Base-by-base conservation (phyloP, 345 rosid genomes). In the Brassica carinata region DNA sequence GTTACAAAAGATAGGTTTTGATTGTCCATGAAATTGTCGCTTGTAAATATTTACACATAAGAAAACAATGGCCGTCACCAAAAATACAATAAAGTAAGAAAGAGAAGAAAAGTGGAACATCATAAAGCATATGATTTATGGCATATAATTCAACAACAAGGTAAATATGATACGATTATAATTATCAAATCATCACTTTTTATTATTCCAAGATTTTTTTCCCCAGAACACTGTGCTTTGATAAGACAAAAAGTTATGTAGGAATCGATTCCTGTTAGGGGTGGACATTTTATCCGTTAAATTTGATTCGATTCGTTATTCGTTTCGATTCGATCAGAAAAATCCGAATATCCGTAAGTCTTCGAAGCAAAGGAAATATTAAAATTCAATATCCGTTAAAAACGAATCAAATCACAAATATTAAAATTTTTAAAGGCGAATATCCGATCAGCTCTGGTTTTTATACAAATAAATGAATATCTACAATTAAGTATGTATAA, bases 181-280 rank as follows among this genome's bases (percentile, higher is more conserved):
- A 77, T 82, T 77, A 73, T 82, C 82, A 77, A 82, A 77, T 77
- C 79, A 82, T 82, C 18, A 64, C 67, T 73, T 73, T 82, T 78
- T 62, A 59, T 58, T 19, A 45, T 73, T 51, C 57, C 57, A 38
- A 5, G 69, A 43, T 67, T 79, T 10, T 31, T 72, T 15, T 81
- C 62, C 68, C 74, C 67, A 33, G 72, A 34, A 59, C 8, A 51
- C 65, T 73, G 81, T 77, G 67, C 55, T 14, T 62, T 82, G 84
- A 82, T 7, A 69, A 58, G 82, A 82, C 84, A 75, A 73, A 82
- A 82, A 73, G 82, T 53, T 15, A 51, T 36, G 74, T 36, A 72
- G 66, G 69, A 76, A 72, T 8, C 55, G 71, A 69, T 75, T 80
- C 74, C 69, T 51, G 59, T 23, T 19, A 19, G 23, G 23, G 23